Conservation (phyloP, 2,329 filamentous ascomycete genomes). For the Colletotrichum magnum region DNA sequence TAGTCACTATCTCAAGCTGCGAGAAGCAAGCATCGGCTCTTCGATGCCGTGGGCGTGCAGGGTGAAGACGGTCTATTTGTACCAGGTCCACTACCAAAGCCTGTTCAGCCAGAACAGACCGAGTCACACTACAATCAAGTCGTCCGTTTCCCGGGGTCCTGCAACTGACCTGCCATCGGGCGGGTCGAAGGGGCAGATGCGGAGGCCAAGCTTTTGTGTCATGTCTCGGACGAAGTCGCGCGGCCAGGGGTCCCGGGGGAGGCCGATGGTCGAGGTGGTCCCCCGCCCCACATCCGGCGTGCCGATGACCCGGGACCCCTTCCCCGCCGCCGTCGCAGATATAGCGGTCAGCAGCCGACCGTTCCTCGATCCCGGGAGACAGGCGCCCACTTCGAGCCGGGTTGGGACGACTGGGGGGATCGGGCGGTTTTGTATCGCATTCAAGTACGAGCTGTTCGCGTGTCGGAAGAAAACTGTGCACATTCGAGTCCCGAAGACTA, state of each 20-base stretch:
- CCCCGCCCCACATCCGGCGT: not conserved
- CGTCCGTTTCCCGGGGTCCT: not conserved
- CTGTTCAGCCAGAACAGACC: not conserved
- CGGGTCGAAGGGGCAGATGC: slow-evolving; percentile 13
- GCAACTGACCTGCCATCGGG: not conserved
- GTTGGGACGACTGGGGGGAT: not conserved
- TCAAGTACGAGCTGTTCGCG: no score
- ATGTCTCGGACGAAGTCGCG: slow-evolving; percentile 10
- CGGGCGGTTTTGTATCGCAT: no score
- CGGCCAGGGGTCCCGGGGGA: not conserved
- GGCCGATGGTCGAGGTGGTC: slow-evolving; percentile 1
- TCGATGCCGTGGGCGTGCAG: not conserved
- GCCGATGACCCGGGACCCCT: slow-evolving; percentile 27
- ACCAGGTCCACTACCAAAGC: no score
- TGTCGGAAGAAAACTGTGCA: no score
- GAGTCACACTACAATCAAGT: not conserved
- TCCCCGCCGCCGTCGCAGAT: slow-evolving; percentile 26
- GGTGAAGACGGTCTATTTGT: no score
- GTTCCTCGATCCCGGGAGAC: slow-evolving; percentile 16
- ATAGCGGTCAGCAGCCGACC: slow-evolving; percentile 16
- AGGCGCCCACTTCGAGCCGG: not conserved
- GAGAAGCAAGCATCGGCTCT: not conserved
- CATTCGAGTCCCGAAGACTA: no score
- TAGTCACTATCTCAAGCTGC: no score
- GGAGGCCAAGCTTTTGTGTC: slow-evolving; percentile 36